Evolutionary conservation across 345 rosid species (phyloP).

Genomic region (Clarkia xantiana): DNA sequence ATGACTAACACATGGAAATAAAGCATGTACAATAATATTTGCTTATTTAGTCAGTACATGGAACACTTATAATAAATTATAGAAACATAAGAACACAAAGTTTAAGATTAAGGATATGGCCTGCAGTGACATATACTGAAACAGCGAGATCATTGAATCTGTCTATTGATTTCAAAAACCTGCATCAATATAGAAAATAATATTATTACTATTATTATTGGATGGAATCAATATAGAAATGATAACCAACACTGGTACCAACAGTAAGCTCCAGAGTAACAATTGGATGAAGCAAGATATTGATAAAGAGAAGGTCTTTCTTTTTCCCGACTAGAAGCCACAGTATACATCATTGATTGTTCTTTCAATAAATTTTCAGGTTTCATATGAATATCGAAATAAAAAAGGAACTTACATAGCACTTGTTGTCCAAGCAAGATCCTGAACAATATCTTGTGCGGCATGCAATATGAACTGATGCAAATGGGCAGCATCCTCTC

Average conservation of each 20-base stretch:
- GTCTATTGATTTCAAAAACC: conserved; percentile 90
- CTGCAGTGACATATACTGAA: conserved; percentile 90
- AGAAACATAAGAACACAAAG: background rate
- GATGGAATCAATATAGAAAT: background rate
- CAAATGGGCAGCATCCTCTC: conserved; percentile 96
- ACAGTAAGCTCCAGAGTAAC: background rate
- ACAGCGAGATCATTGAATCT: conserved; percentile 86
- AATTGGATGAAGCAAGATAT: background rate
- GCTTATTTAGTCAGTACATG: too few species aligned
- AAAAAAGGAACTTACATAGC: conserved; percentile 50
- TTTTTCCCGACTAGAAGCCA: too few species aligned
- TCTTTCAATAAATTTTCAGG: background rate
- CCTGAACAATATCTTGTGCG: conserved; percentile 90
- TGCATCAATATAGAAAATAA: conserved; percentile 13
- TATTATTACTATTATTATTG: background rate
- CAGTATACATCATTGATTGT: background rate
- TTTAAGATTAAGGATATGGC: conserved; percentile 69
- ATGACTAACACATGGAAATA: background rate
- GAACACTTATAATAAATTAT: too few species aligned
- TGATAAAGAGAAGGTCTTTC: too few species aligned
- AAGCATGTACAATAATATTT: too few species aligned
- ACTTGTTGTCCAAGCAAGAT: conserved; percentile 92
- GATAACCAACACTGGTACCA: too few species aligned
- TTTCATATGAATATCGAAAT: background rate
- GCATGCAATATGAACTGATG: conserved; percentile 92